phyloP scores from a whole-genome alignment of 1,284 basidiomycete genomes.

The Rhodotorula sp. region DNA sequence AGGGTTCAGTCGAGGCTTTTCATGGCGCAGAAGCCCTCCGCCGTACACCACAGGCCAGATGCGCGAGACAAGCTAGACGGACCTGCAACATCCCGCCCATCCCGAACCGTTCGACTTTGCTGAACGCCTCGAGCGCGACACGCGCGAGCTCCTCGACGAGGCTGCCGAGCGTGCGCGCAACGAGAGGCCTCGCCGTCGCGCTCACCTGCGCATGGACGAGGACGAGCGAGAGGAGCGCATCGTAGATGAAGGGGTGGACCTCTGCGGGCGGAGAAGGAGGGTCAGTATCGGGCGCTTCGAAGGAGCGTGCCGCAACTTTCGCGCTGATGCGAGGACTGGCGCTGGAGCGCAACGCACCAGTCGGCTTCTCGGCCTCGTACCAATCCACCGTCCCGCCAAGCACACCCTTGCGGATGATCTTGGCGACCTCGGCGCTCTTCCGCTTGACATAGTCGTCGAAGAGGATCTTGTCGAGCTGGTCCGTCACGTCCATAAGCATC shows the following conservation, averaged over 20 bases:
- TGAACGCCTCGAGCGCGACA: constrained; percentile 80
- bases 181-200: constrained; percentile 71
- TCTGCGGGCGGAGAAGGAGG: constrained; percentile 58
- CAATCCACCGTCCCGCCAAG: constrained; percentile 81
- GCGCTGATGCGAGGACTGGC: no score
- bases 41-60: background rate
- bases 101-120: constrained; percentile 81
- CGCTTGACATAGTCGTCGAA: constrained; percentile 85
- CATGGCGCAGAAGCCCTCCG: background rate
- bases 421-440: constrained; percentile 67
- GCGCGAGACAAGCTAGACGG: constrained; percentile 48
- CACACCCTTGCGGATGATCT: constrained; percentile 75
- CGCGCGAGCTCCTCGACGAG: constrained; percentile 81
- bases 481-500: constrained; percentile 74
- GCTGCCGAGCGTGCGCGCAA: constrained; percentile 76
- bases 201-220: constrained; percentile 89
- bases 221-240: constrained; percentile 82
- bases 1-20: background rate
- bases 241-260: constrained; percentile 92
- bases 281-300: background rate
- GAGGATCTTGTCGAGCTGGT: constrained; percentile 79
- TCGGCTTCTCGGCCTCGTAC: constrained; percentile 61
- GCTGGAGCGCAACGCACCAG: constrained; percentile 24
- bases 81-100: constrained; percentile 98
- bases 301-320: no score